Evolutionary conservation across 1,284 basidiomycete species (phyloP).

Genomic region (Sphaerobolus stellatus): DNA sequence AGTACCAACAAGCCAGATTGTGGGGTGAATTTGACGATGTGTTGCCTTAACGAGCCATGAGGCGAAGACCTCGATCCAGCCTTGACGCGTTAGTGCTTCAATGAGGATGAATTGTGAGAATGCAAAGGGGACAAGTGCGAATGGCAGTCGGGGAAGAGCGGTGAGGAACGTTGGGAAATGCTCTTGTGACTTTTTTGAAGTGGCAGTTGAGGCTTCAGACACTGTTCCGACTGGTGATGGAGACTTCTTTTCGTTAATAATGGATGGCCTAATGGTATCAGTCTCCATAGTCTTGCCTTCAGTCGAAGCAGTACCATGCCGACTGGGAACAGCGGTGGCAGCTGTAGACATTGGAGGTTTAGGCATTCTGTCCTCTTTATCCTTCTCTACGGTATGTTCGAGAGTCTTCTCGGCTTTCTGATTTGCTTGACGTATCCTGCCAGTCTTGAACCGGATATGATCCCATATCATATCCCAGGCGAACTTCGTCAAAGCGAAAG

Average conservation of each 20-base stretch:
- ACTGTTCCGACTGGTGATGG: background rate
- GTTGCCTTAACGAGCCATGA: conserved; percentile 61
- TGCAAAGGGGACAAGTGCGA: conserved; percentile 86
- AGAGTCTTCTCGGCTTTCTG: no score
- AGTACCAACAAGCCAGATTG: conserved; percentile 57
- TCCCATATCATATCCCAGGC: conserved; percentile 64
- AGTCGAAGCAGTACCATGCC: background rate
- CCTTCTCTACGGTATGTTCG: no score
- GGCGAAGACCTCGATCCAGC: conserved; percentile 91
- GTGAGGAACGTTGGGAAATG: conserved; percentile 76
- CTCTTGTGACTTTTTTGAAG: background rate
- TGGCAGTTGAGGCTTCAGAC: background rate
- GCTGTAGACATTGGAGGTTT: background rate
- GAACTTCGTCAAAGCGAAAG: conserved; percentile 77
- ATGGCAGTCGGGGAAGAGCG: conserved; percentile 71
- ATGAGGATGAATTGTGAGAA: conserved; percentile 96
- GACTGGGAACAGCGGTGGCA: background rate
- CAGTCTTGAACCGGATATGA: conserved; percentile 46
- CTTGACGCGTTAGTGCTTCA: conserved; percentile 77
- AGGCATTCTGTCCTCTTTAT: background rate
- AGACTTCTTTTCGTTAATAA: background rate
- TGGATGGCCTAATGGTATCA: background rate
- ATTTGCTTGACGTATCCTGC: no score
- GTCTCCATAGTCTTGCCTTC: background rate
- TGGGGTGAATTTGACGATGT: conserved; percentile 44